Evolutionary conservation across 108 stramenopile species (phyloP).

Genomic region (Cyclotella atomus): DNA sequence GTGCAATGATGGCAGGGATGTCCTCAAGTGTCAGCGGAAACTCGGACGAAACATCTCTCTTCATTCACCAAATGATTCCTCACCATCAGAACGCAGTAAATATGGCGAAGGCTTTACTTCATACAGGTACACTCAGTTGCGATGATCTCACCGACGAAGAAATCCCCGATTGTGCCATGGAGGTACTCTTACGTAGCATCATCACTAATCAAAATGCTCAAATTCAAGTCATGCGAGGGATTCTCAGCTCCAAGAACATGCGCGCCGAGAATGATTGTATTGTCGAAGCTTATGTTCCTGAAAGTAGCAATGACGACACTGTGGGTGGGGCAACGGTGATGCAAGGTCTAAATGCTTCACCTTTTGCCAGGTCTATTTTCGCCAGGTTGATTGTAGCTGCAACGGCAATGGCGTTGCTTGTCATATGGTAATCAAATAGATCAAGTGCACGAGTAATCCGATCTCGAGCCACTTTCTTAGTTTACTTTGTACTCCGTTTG

Average conservation of each 20-base stretch:
- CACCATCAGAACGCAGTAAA: slow-evolving; percentile 94
- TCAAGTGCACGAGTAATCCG: too few species aligned
- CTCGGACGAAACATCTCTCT: slow-evolving; percentile 42
- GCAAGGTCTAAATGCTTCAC: too few species aligned
- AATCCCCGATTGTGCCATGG: slow-evolving; percentile 8
- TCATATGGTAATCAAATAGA: too few species aligned
- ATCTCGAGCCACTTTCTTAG: too few species aligned
- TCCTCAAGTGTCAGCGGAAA: slow-evolving; percentile 39
- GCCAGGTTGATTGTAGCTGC: too few species aligned
- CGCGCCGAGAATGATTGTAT: slow-evolving; percentile 15
- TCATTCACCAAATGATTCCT: slow-evolving; percentile 93
- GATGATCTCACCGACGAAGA: slow-evolving; percentile 55
- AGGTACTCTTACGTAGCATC: slow-evolving; percentile 64
- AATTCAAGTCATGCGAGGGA: slow-evolving; percentile 78
- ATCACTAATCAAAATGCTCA: slow-evolving; percentile 78
- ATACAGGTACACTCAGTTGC: slow-evolving; percentile 48
- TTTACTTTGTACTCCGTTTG: too few species aligned
- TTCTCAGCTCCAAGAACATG: slow-evolving; percentile 54
- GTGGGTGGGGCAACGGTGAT: too few species aligned
- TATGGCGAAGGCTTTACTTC: slow-evolving; percentile 87
- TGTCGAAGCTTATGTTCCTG: background rate
- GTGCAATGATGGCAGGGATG: slow-evolving; percentile 76
- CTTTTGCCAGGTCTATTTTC: too few species aligned
- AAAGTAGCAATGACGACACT: background rate
- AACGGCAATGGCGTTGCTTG: too few species aligned